Evolutionary conservation across 257 asterid species (phyloP).

Genomic region (Solanum acaule): DNA sequence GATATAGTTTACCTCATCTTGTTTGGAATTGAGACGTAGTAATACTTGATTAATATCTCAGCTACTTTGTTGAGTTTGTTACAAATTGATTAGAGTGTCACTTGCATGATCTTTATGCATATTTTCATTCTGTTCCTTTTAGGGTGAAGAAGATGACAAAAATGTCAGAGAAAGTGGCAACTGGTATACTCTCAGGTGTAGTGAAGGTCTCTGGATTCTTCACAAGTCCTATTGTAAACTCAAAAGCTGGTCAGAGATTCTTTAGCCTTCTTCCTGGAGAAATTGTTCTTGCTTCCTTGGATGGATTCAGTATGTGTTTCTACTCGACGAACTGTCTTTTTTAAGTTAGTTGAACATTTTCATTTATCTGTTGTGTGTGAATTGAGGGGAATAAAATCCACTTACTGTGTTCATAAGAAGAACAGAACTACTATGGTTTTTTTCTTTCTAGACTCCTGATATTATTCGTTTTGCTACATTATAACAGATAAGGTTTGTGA

Average conservation of each 20-base stretch:
- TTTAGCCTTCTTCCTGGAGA: slow-evolving; percentile 91
- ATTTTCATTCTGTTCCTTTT: not conserved
- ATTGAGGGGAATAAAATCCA: not conserved
- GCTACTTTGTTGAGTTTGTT: not conserved
- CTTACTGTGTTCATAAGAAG: not conserved
- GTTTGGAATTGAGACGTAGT: not conserved
- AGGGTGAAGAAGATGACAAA: slow-evolving; percentile 77
- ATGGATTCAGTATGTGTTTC: slow-evolving; percentile 71
- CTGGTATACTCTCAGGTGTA: slow-evolving; percentile 67
- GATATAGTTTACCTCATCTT: not conserved
- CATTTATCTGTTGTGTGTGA: not conserved
- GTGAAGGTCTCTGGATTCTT: slow-evolving; percentile 86
- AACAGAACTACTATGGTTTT: not conserved
- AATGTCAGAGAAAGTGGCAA: slow-evolving; percentile 74
- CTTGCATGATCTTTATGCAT: not conserved
- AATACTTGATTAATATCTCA: not conserved
- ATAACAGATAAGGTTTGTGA: slow-evolving; percentile 62
- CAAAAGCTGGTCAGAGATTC: slow-evolving; percentile 70
- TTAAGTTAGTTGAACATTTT: not conserved
- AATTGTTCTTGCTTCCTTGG: slow-evolving; percentile 83
- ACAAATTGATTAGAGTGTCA: not conserved
- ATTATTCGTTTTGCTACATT: not conserved
- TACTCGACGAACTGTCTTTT: not conserved
- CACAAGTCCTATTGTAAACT: slow-evolving; percentile 61
- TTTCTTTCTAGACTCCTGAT: not conserved